phyloP scores from a whole-genome alignment of 371 early-diverging fungal species.

The Mortierella sp. region DNA sequence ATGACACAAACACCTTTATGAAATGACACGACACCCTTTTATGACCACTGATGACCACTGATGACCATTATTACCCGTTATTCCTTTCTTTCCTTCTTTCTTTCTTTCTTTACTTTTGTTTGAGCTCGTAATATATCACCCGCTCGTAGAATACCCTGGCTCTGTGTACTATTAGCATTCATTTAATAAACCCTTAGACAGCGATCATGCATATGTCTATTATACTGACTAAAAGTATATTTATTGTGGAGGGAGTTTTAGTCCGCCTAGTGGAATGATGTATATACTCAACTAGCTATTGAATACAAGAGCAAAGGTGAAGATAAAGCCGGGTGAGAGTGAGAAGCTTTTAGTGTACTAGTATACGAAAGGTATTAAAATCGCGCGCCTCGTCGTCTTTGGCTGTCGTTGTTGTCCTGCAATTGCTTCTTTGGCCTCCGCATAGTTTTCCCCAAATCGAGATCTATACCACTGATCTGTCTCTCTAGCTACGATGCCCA shows the following conservation, averaged over 20 bases:
- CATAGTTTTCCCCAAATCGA: slow-evolving; percentile 63
- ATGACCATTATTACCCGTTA: not conserved
- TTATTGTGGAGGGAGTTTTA: too few relatives aligned
- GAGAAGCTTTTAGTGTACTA: not conserved
- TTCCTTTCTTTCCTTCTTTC: not conserved
- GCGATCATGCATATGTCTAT: too few relatives aligned
- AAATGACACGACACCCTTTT: not conserved
- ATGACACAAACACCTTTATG: not conserved
- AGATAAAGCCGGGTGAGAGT: too few relatives aligned
- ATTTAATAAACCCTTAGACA: not conserved
- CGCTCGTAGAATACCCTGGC: slow-evolving; percentile 6
- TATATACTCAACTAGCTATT: too few relatives aligned
- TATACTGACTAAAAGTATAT: too few relatives aligned
- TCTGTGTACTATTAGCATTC: not conserved
- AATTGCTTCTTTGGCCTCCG: not conserved
- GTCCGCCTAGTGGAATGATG: not conserved
- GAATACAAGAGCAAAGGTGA: too few relatives aligned
- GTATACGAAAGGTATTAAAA: slow-evolving; percentile 3
- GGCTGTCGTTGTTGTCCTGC: not conserved
- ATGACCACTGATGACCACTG: not conserved
- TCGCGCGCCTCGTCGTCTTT: slow-evolving; percentile 2
- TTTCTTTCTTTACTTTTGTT: not conserved
- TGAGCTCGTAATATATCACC: not conserved
- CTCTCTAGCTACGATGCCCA: slow-evolving; percentile 73
- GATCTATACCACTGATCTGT: slow-evolving; percentile 72